Base-by-base conservation (phyloP, 805 yeast species). In the Barnettozyma sp. region DNA sequence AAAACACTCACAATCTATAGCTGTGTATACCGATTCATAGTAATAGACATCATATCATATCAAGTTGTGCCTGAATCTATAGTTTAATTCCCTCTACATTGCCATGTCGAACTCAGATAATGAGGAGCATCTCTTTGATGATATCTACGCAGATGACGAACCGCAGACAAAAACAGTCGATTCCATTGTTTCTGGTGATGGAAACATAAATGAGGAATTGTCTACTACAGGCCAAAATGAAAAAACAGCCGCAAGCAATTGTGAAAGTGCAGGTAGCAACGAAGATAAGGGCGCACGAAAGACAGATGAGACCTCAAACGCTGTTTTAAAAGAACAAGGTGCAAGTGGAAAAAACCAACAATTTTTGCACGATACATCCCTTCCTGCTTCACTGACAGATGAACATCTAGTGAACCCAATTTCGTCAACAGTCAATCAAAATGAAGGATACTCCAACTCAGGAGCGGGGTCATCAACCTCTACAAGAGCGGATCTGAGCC, bases 51-150 rank as follows among this genome's bases (percentile, higher is more conserved):
- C 11, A 18, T 22, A 27, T 21, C 13, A 20, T 21, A 30, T 21
- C 11, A 14, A 27, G 21, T n/a, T n/a, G n/a, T n/a, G n/a, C n/a
- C n/a, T n/a, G n/a, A n/a, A n/a, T n/a, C n/a, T n/a, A n/a, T n/a
- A n/a, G n/a, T n/a, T n/a, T n/a, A n/a, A n/a, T n/a, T n/a, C n/a
- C n/a, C n/a, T n/a, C n/a, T n/a, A 27, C n/a, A 14, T 17, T 10
- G 60, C 38, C 37, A 78, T 77, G 82, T 73, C 81, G 41, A 60
- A 65, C 39, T 73, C 81, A 42, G 95, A 86, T 63, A 96, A 87
- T 65, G 97, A 88, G 63, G 96, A 87, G 59, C 90, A 85, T 52
- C 79, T 83, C 59, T 88, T 88, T 61, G 94, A 87, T 63, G 96
- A 88, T 59, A 84, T 88, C 63, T 88, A 88, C 42, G 65, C 59